Evolutionary conservation across 2,329 filamentous ascomycete species (phyloP).

Genomic region (Trichoderma citrinoviride): DNA sequence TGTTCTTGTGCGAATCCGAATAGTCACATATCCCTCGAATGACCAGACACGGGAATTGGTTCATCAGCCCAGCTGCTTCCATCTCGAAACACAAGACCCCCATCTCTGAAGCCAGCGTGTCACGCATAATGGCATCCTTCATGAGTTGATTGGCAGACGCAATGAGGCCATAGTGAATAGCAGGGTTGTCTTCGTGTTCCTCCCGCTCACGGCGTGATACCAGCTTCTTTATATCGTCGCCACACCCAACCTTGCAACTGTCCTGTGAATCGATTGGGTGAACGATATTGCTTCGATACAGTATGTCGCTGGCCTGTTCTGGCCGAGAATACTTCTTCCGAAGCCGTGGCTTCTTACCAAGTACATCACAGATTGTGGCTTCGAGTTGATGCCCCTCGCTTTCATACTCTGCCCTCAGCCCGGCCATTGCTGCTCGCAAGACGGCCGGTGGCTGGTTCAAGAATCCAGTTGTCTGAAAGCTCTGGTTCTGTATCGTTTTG

Average conservation of each 20-base stretch:
- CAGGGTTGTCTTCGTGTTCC: background rate
- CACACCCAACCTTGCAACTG: background rate
- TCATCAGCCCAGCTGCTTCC: background rate
- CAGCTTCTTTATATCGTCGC: background rate
- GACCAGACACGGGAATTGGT: background rate
- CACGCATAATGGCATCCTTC: background rate
- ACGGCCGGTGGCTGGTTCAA: background rate
- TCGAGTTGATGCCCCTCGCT: background rate
- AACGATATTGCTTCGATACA: background rate
- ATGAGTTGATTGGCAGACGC: background rate
- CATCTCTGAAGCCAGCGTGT: background rate
- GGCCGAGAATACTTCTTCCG: background rate
- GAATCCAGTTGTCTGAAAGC: background rate
- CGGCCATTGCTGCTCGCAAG: background rate
- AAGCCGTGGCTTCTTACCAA: background rate
- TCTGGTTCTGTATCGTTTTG: background rate
- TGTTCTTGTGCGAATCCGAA: background rate
- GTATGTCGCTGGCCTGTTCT: background rate
- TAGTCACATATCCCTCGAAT: background rate
- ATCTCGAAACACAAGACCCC: background rate
- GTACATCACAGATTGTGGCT: background rate
- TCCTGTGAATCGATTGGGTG: background rate
- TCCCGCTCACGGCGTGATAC: background rate
- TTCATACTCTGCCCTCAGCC: background rate
- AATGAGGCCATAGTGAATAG: background rate